These are phyloP conservation scores for Akanthomyces muscarius DNA, from an alignment of 2,329 filamentous ascomycete species.

Conservation along the genomic window DNA sequence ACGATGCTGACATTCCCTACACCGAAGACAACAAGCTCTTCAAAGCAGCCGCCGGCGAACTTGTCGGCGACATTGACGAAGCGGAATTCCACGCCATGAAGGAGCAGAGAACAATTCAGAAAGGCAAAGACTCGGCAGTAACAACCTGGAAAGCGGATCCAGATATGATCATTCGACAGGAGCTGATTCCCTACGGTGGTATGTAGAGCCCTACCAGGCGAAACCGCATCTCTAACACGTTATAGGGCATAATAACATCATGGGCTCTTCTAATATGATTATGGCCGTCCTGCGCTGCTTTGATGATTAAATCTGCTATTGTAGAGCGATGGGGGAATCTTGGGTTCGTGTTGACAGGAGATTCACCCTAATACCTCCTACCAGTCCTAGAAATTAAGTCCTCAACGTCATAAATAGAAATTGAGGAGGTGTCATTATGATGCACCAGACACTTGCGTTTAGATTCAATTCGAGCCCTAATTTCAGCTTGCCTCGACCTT, in stretches of 20 bases:
- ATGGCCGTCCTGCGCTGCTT: conserved; percentile 65
- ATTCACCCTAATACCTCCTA: background rate
- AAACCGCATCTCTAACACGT: background rate
- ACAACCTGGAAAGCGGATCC: conserved; percentile 42
- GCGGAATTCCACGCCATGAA: conserved; percentile 42
- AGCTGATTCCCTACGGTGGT: conserved; percentile 54
- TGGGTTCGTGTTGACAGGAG: background rate
- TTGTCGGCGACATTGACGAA: conserved; percentile 35
- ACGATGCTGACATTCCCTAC: conserved; percentile 81
- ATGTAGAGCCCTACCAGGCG: conserved; percentile 24
- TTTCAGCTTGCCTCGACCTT: too few species aligned
- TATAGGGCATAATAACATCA: conserved; percentile 65
- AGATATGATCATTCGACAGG: conserved; percentile 49
- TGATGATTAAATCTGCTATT: conserved; percentile 30
- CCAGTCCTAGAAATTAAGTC: too few species aligned
- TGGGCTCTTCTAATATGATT: conserved; percentile 60
- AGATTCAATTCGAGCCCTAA: too few species aligned
- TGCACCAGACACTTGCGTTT: too few species aligned
- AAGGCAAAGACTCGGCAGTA: conserved; percentile 46
- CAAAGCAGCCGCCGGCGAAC: conserved; percentile 52
- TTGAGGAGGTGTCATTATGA: too few species aligned
- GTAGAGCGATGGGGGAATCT: background rate
- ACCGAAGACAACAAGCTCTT: conserved; percentile 64
- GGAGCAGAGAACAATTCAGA: conserved; percentile 39
- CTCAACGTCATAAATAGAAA: too few species aligned